These are phyloP conservation scores for Trichoderma breve DNA, from an alignment of 2,329 filamentous ascomycete species.

Conservation along the genomic window DNA sequence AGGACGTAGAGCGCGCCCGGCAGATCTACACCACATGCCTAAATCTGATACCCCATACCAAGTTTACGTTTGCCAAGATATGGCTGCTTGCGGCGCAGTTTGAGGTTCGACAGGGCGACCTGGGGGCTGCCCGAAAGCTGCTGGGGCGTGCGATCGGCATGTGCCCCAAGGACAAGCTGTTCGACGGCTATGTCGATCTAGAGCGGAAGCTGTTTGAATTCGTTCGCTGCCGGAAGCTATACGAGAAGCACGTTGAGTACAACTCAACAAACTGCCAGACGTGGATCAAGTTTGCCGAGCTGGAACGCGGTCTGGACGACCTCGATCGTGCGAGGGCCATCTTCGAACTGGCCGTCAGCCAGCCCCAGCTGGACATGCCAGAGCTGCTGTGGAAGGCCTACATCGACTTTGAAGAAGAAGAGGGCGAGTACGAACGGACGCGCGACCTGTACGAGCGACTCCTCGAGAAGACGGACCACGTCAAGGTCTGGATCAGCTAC, in stretches of 20 bases:
- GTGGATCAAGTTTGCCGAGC: conserved; percentile 94
- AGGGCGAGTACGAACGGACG: conserved; percentile 83
- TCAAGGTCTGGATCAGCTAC: conserved; percentile 99
- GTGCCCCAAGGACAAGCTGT: conserved; percentile 94
- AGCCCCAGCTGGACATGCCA: conserved; percentile 89
- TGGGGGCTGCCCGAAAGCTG: conserved; percentile 79
- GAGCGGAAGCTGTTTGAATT: conserved; percentile 96
- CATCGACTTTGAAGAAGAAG: conserved; percentile 97
- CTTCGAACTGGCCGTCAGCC: conserved; percentile 83
- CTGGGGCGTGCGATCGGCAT: conserved; percentile 87
- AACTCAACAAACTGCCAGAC: conserved; percentile 87
- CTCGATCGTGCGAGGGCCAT: conserved; percentile 84
- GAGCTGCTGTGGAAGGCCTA: conserved; percentile 97
- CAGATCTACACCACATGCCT: conserved; percentile 91
- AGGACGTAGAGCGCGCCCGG: conserved; percentile 73
- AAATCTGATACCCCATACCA: conserved; percentile 86
- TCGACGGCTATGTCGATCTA: conserved; percentile 88
- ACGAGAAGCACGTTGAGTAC: conserved; percentile 91
- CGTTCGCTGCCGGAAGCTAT: conserved; percentile 81
- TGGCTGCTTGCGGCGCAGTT: conserved; percentile 95
- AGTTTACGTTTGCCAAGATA: conserved; percentile 95
- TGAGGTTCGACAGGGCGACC: conserved; percentile 81
- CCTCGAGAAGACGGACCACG: conserved; percentile 91
- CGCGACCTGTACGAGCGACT: conserved; percentile 84
- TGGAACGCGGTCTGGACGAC: conserved; percentile 89